Percentiles rank a stretch among this genome's conserved stretches.
Conservation (phyloP, 331 rosid genomes). For the Arachis monticola region DNA sequence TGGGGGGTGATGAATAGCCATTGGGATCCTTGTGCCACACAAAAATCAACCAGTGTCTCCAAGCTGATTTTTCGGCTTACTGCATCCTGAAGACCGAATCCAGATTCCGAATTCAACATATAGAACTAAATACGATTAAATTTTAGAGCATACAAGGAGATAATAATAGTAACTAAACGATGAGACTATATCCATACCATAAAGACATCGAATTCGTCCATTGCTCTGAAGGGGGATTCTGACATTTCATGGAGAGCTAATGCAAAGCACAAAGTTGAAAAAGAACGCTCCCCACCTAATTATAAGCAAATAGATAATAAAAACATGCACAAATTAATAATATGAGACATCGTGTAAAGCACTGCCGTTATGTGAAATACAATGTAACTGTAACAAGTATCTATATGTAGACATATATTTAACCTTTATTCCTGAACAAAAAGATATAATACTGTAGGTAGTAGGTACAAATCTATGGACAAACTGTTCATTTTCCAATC, state of each 20-base stretch:
- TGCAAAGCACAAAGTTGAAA: conserved; percentile 91
- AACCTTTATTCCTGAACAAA: not conserved
- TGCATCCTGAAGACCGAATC: conserved; percentile 69
- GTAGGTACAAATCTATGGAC: not conserved
- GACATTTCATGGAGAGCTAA: conserved; percentile 96
- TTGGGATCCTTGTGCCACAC: conserved; percentile 86
- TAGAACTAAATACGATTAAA: not conserved
- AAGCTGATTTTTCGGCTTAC: conserved; percentile 94
- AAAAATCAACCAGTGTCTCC: conserved; percentile 88
- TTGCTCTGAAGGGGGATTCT: conserved; percentile 93
- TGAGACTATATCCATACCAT: conserved; percentile 62
- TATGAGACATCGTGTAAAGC: conserved; percentile 10
- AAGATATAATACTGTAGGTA: not conserved
- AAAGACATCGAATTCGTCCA: conserved; percentile 98
- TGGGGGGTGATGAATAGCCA: conserved; percentile 97
- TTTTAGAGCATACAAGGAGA: too few relatives aligned
- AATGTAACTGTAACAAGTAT: not conserved
- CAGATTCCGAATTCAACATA: conserved; percentile 8
- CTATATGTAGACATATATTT: not conserved
- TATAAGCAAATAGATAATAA: not conserved
- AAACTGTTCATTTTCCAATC: conserved; percentile 11
- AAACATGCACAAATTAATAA: not conserved
- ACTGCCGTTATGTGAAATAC: not conserved
- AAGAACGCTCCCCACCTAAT: conserved; percentile 95
- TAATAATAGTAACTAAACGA: not conserved